Conservation (phyloP, 2,329 filamentous ascomycete species). For the Cadophora sp. region DNA sequence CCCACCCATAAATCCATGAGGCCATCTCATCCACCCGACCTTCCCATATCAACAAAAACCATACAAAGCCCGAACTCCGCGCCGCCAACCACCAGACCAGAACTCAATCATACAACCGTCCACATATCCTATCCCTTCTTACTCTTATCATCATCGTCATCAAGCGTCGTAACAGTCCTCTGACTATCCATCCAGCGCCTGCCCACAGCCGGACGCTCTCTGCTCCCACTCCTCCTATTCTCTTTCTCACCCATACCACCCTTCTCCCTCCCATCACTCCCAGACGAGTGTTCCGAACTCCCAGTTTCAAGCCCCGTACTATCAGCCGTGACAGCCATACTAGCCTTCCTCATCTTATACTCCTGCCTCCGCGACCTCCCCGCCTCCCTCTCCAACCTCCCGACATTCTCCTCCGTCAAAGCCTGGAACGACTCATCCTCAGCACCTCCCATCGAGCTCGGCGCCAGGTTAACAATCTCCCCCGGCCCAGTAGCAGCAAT, state of each 20-base stretch:
- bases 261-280: background rate
- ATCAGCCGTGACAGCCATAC: constrained; percentile 4
- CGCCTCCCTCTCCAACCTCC: constrained; percentile 51
- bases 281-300: background rate
- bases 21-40: background rate
- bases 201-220: constrained; percentile 24
- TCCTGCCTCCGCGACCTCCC: constrained; percentile 8
- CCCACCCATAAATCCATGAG: too few relatives aligned
- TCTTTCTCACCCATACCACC: constrained; percentile 6
- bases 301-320: background rate
- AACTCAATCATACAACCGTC: background rate
- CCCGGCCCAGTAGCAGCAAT: constrained; percentile 33
- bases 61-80: background rate
- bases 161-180: constrained; percentile 30
- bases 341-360: constrained; percentile 19
- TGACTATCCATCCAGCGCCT: constrained; percentile 33
- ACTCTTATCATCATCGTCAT: background rate
- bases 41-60: background rate
- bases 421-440: constrained; percentile 47
- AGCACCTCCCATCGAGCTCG: background rate
- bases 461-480: constrained; percentile 41
- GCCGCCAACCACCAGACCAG: background rate
- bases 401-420: constrained; percentile 62
- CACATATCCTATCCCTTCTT: background rate
- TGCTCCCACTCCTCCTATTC: constrained; percentile 14